These are phyloP conservation scores for Onygenales sp. DNA, from an alignment of 2,329 filamentous ascomycete species.

Conservation along the genomic window DNA sequence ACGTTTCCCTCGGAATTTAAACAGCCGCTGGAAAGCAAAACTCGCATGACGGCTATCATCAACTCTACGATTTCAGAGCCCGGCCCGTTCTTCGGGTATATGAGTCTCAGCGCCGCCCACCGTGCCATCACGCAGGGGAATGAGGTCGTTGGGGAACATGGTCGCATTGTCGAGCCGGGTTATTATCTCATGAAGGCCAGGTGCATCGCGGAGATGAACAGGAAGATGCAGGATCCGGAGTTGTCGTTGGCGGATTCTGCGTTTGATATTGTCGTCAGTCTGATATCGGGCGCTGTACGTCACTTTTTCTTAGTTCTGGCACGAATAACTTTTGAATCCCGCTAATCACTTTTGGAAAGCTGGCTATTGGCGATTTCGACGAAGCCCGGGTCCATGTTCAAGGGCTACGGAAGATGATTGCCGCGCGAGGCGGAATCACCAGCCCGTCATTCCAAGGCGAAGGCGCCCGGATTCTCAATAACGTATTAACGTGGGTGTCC, in stretches of 20 bases:
- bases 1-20: constrained; percentile 28
- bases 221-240: constrained; percentile 20
- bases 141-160: constrained; percentile 14
- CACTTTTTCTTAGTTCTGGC: neutral
- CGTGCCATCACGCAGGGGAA: constrained; percentile 23
- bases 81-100: constrained; percentile 29
- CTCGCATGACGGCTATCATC: constrained; percentile 22
- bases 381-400: constrained; percentile 30
- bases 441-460: constrained; percentile 15
- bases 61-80: constrained; percentile 24
- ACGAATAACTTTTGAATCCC: neutral
- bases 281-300: constrained; percentile 27
- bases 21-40: constrained; percentile 12
- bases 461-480: constrained; percentile 16
- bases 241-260: constrained; percentile 22
- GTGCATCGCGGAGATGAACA: constrained; percentile 25
- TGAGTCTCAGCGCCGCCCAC: constrained; percentile 32
- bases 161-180: constrained; percentile 22
- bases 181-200: constrained; percentile 30
- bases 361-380: constrained; percentile 28
- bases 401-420: constrained; percentile 29
- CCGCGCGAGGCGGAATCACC: constrained; percentile 25
- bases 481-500: constrained; percentile 21
- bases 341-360: constrained; percentile 11
- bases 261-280: constrained; percentile 29